phyloP scores from a whole-genome alignment of 163 green algal genomes.

The Volvox carteri region DNA sequence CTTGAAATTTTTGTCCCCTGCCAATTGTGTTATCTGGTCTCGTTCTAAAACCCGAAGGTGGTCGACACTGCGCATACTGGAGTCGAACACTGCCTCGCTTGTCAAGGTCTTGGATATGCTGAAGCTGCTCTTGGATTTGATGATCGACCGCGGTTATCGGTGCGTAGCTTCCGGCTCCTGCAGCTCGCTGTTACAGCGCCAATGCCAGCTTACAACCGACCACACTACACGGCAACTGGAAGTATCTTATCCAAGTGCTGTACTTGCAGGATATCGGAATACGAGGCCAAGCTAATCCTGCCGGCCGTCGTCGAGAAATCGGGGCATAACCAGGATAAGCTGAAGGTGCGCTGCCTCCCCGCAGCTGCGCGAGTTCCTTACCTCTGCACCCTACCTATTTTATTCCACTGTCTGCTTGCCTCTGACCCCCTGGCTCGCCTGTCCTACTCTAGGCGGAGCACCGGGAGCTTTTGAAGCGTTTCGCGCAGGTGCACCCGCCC shows the following conservation, averaged over 20 bases:
- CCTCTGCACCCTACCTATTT: neutral
- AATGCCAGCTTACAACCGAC: too few species aligned
- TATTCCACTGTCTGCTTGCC: neutral
- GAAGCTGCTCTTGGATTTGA: constrained; percentile 76
- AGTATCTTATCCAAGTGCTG: too few species aligned
- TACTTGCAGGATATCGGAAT: constrained; percentile 74
- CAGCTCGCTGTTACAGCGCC: too few species aligned
- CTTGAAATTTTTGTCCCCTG: neutral
- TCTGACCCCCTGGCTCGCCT: too few species aligned
- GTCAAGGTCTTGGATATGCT: constrained; percentile 85
- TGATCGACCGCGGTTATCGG: constrained; percentile 62
- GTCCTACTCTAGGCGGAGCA: constrained; percentile 54
- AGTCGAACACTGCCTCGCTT: constrained; percentile 87
- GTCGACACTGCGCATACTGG: constrained; percentile 81
- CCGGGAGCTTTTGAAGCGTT: constrained; percentile 83
- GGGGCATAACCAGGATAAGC: constrained; percentile 88
- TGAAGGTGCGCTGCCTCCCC: constrained; percentile 51
- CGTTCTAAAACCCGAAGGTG: constrained; percentile 48
- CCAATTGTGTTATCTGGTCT: neutral
- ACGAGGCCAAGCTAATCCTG: constrained; percentile 86
- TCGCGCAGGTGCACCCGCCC: constrained; percentile 68
- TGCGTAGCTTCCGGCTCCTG: neutral
- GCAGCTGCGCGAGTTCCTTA: neutral
- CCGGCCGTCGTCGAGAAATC: constrained; percentile 92
- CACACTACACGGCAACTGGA: too few species aligned